Evolutionary conservation across 176 grass and related monocot species (phyloP), one percentile per base, ranked within the genome.

Genomic region (Raddia distichophylla): DNA sequence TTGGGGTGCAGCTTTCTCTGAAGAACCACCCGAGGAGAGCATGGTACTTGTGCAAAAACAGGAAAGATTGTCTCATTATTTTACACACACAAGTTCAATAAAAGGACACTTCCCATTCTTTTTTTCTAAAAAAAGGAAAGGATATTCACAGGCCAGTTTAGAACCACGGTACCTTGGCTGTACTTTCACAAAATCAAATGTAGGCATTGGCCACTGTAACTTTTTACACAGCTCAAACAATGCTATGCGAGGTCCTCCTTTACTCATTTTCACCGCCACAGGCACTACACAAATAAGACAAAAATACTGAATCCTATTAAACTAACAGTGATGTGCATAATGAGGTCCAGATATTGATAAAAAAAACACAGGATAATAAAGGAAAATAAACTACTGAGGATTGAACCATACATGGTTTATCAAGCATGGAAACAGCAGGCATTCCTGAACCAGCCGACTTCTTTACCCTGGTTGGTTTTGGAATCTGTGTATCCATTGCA

Each of bases 131-230:
- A 11, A 58, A 58, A 50, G 37, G 60, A 52, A 60, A 33, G 13
- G 69, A 14, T 8, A 17, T 15, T 42, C 53, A 64, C n/a, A 50
- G 3, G 54, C 19, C 8, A 60, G 77, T 77, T 42, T 71, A 34
- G 83, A 67, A 64, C 49, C 71, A 43, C 52, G 15, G 33, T 88
- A 98, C 92, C 90, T 90, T 85, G 80, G 73, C 46, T 80, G 84
- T 49, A 87, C 58, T 84, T 91, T 74, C 43, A 12, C 70, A 50
- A 68, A 86, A 60, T 95, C 86, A 82, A 91, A 91, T 4, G 19
- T 91, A 84, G 95, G 95, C 82, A 86, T 84, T 67, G 90, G 82
- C 95, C 92, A 98, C n/a, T 93, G 86, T 43, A 70, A 80, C 57
- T 84, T 98, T 93, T 84, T 90, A 67, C 95, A 95, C 1, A 91